Evolutionary conservation across 768 basidiomycete genomes (phyloP), one percentile per base, ranked within the genome.

Genomic region (Mycena albidolilacea): DNA sequence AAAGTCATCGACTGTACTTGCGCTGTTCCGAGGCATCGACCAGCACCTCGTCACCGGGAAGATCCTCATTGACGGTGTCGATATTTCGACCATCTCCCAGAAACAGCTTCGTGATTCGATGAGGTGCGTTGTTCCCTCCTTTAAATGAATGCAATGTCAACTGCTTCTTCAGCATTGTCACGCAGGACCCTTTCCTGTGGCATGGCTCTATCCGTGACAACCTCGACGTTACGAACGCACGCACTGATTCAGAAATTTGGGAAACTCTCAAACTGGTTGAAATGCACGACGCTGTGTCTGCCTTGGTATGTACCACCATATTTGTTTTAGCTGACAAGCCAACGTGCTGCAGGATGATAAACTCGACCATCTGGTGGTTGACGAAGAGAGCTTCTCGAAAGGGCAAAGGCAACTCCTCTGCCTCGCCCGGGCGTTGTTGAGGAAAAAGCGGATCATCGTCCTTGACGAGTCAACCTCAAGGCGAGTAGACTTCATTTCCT

Each of bases 341-440:
- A 15, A 8, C n/a, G 11, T 57, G 11, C 0, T 35, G n/a, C 15
- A 73, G 72, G 67, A 73, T 12, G 72, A 73, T 52, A 73, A 73
- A 44, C 48, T 73, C 0, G 67, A 73, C 11, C 72, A 73, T 59
- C 65, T 73, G 0, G 72, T 73, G 11, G 67, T 69, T 4, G 67
- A 73, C 30, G 72, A 73, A n/a, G 72, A 73, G 44, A 73, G 72
- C 12, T 73, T 73, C 50, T 73, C 72, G 8, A 73, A 73, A 30
- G 72, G 72, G 3, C 72, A 73, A 19, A 48, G 72, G 30, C 72
- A 73, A 46, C 72, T 73, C 17, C 67, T 73, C 23, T 73, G 72
- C 41, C 72, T 73, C 15, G 72, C 72, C 41, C 38, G 72, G 48
- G 72, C 67, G 0, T 23, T 73, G 62, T 50, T 73, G 8, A 64